These are phyloP conservation scores for Hydrangea macrophylla DNA, from an alignment of 148 eudicot species.

Conservation along the genomic window DNA sequence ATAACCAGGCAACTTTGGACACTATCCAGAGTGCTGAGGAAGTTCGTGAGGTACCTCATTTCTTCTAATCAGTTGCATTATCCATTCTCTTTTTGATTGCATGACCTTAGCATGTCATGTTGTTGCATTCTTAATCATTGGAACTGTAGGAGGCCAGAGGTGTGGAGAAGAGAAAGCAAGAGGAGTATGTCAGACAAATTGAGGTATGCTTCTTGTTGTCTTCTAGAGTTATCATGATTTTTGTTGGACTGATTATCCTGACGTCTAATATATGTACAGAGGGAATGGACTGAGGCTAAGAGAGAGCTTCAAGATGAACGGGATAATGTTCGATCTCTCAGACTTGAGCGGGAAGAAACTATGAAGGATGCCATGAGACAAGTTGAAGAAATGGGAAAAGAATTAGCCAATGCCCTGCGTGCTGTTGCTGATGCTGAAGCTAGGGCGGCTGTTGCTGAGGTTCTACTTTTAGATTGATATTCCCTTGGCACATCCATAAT, in stretches of 20 bases:
- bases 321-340: slow-evolving; percentile 51
- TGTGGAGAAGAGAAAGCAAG: slow-evolving; percentile 73
- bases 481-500: not conserved
- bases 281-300: slow-evolving; percentile 93
- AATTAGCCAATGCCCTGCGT: slow-evolving; percentile 60
- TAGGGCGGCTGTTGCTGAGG: slow-evolving; percentile 80
- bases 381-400: slow-evolving; percentile 72
- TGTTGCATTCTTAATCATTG: not conserved
- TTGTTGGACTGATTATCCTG: not conserved
- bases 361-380: slow-evolving; percentile 65
- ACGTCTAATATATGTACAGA: slow-evolving; percentile 30
- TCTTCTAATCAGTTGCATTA: not conserved
- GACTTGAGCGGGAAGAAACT: slow-evolving; percentile 56
- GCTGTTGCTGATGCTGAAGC: slow-evolving; percentile 76
- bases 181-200: slow-evolving; percentile 60
- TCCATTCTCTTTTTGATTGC: not conserved
- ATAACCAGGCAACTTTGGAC: slow-evolving; percentile 65
- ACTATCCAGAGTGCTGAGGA: slow-evolving; percentile 72
- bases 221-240: not conserved
- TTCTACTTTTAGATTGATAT: slow-evolving; percentile 6
- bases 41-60: slow-evolving; percentile 56
- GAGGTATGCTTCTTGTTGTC: slow-evolving; percentile 41
- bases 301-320: slow-evolving; percentile 79
- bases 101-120: not conserved
- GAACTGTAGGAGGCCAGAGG: slow-evolving; percentile 62